These are phyloP conservation scores for Spathaspora arborariae DNA, from an alignment of 805 yeast species.

Conservation along the genomic window DNA sequence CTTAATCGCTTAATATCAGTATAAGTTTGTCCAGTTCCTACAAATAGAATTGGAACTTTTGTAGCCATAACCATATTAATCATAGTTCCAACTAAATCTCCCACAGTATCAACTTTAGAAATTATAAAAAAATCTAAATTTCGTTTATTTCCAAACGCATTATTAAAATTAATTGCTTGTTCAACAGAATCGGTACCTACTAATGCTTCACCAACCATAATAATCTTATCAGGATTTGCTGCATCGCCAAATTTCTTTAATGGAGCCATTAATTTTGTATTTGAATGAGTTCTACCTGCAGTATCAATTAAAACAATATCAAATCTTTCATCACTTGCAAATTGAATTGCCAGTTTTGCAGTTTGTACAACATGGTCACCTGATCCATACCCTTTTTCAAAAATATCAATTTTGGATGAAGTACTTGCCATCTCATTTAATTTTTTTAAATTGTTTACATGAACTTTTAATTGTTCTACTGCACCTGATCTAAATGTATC, in stretches of 20 bases:
- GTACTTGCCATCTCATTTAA: slow-evolving; percentile 49
- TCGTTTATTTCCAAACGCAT: slow-evolving; percentile 84
- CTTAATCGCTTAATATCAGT: slow-evolving; percentile 88
- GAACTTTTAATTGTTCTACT: slow-evolving; percentile 94
- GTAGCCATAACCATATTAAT: slow-evolving; percentile 97
- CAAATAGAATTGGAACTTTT: slow-evolving; percentile 89
- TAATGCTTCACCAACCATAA: slow-evolving; percentile 97
- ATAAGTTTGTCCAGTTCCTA: slow-evolving; percentile 96
- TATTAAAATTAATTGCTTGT: slow-evolving; percentile 90
- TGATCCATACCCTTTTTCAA: slow-evolving; percentile 95
- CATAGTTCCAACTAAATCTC: slow-evolving; percentile 93
- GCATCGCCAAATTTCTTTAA: slow-evolving; percentile 91
- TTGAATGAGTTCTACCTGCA: slow-evolving; percentile 96
- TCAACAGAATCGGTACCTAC: slow-evolving; percentile 97
- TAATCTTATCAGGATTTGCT: slow-evolving; percentile 92
- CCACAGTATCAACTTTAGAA: slow-evolving; percentile 95
- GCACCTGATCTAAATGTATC: slow-evolving; percentile 98
- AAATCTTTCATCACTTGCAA: slow-evolving; percentile 63
- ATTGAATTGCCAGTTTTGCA: slow-evolving; percentile 84
- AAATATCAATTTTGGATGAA: slow-evolving; percentile 59
- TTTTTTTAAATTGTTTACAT: slow-evolving; percentile 76
- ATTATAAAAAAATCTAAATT: slow-evolving; percentile 85
- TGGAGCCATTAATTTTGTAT: slow-evolving; percentile 92
- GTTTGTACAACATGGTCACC: slow-evolving; percentile 91
- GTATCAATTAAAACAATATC: slow-evolving; percentile 94